Percentiles rank a stretch among this genome's conserved stretches.
These are phyloP conservation scores for Boletus tomentosulus DNA, from an alignment of 768 basidiomycete genomes.

Conservation along the genomic window DNA sequence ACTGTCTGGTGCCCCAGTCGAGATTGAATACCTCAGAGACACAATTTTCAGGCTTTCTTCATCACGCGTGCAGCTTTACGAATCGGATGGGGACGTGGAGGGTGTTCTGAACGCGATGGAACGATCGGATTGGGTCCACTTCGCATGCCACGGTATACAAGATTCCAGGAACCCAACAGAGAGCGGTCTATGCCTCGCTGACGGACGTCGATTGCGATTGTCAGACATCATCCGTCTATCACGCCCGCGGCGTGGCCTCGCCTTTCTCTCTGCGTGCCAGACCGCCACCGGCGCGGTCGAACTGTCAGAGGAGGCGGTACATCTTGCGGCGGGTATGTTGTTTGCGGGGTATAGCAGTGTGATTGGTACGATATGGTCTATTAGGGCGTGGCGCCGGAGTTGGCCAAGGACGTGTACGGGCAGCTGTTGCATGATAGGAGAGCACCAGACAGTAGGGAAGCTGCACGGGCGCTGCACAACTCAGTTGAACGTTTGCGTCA, in stretches of 20 bases:
- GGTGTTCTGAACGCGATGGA: background rate
- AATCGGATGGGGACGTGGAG: background rate
- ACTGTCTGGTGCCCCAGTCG: background rate
- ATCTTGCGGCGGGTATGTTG: slow-evolving; percentile 40
- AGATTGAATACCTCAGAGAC: background rate
- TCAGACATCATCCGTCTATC: background rate
- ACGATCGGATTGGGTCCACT: background rate
- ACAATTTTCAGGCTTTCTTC: background rate
- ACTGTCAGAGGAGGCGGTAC: slow-evolving; percentile 35
- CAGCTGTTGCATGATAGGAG: background rate
- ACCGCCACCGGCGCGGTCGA: background rate
- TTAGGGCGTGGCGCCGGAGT: slow-evolving; percentile 29
- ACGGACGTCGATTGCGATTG: background rate
- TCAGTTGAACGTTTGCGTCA: background rate
- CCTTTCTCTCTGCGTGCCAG: background rate
- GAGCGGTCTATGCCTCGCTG: background rate
- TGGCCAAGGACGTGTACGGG: slow-evolving; percentile 32
- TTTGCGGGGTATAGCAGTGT: slow-evolving; percentile 28
- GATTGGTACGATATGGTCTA: slow-evolving; percentile 43
- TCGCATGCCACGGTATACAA: background rate
- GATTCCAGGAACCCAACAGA: background rate
- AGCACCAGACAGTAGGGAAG: background rate
- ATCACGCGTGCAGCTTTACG: background rate
- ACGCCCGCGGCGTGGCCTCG: background rate
- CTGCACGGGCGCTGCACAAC: background rate